Evolutionary conservation across 2,329 filamentous ascomycete species (phyloP).

Genomic region (Lachnum nothofagi): DNA sequence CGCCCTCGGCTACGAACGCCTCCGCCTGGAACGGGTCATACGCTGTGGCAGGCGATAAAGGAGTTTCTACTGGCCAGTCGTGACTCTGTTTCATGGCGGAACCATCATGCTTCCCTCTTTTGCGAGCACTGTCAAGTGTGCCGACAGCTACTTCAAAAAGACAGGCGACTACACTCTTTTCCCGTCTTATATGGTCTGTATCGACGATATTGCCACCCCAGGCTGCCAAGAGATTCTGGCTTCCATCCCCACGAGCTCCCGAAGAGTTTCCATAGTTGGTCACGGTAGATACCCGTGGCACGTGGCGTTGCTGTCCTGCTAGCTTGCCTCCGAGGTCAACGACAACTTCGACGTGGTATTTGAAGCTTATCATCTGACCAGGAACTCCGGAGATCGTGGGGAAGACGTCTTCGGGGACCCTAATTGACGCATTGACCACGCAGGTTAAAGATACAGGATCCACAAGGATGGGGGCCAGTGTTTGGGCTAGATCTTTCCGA

Average conservation of each 20-base stretch:
- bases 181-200: conserved; percentile 76
- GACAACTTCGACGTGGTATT: conserved; percentile 88
- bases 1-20: conserved; percentile 8
- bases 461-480: conserved; percentile 81
- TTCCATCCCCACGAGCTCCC: conserved; percentile 34
- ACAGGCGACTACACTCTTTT: conserved; percentile 86
- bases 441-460: conserved; percentile 74
- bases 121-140: conserved; percentile 63
- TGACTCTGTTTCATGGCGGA: conserved; percentile 11
- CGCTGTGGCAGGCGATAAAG: conserved; percentile 11
- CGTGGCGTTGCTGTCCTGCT: conserved; percentile 52
- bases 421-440: conserved; percentile 74
- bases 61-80: conserved; percentile 18
- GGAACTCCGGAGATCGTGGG: conserved; percentile 87
- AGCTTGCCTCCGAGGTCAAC: conserved; percentile 87
- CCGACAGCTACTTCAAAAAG: conserved; percentile 84
- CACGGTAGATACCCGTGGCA: conserved; percentile 30
- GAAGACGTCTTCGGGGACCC: conserved; percentile 84
- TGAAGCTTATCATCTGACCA: conserved; percentile 90
- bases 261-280: conserved; percentile 19
- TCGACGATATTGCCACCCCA: conserved; percentile 72
- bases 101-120: conserved; percentile 26
- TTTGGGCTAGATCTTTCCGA: conserved; percentile 87
- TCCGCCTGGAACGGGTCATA: conserved; percentile 25
- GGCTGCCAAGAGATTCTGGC: conserved; percentile 44